These are phyloP conservation scores for Ogataea methylovora DNA, from an alignment of 805 yeast genomes.

Conservation along the genomic window DNA sequence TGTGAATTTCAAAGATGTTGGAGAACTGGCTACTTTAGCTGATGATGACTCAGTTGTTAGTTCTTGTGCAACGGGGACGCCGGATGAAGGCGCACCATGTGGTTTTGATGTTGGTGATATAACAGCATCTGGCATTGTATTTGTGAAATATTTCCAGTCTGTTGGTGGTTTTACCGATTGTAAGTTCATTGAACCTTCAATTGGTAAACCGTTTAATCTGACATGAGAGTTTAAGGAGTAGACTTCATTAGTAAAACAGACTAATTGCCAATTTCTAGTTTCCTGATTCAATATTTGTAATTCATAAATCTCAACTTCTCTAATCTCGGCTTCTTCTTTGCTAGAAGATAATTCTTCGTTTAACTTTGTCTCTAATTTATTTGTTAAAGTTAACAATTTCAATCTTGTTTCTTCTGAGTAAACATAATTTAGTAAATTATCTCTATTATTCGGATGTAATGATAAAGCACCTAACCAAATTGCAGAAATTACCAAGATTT, in stretches of 20 bases:
- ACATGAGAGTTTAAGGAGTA: slow-evolving; percentile 41
- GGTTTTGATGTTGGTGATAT: too few relatives aligned
- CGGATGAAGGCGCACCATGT: too few relatives aligned
- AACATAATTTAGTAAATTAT: slow-evolving; percentile 34
- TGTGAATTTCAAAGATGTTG: too few relatives aligned
- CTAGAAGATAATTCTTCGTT: slow-evolving; percentile 29
- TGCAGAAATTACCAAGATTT: slow-evolving; percentile 21
- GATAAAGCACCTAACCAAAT: slow-evolving; percentile 44
- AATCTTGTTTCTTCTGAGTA: slow-evolving; percentile 63
- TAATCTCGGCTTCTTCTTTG: slow-evolving; percentile 33
- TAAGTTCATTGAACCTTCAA: slow-evolving; percentile 22
- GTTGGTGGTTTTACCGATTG: slow-evolving; percentile 46
- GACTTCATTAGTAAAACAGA: slow-evolving; percentile 50
- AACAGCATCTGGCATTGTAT: background rate
- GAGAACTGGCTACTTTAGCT: too few relatives aligned
- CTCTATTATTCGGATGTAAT: slow-evolving; percentile 50
- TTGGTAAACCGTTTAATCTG: slow-evolving; percentile 23
- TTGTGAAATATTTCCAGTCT: slow-evolving; percentile 47
- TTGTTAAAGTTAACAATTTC: slow-evolving; percentile 37
- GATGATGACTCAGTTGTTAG: too few relatives aligned
- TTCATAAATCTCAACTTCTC: slow-evolving; percentile 60
- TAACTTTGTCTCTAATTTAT: slow-evolving; percentile 38
- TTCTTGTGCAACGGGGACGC: too few relatives aligned
- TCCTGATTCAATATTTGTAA: slow-evolving; percentile 45
- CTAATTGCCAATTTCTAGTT: slow-evolving; percentile 53